Base-by-base conservation (phyloP, 2,329 filamentous ascomycete genomes). In the Alternaria sp. region DNA sequence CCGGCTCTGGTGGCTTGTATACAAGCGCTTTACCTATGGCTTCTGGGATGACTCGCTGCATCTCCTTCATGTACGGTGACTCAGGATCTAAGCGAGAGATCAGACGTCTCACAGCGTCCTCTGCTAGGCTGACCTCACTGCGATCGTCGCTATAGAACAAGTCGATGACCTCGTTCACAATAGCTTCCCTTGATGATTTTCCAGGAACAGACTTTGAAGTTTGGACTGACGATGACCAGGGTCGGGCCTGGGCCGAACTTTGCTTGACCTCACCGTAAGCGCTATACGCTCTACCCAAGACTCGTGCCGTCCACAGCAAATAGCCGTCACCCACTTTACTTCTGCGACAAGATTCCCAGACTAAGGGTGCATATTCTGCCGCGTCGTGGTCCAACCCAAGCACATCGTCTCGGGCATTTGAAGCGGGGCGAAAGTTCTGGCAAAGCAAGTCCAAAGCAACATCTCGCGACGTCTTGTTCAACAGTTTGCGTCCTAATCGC, bases 221-320 rank as follows among this genome's bases (percentile, higher is more conserved):
- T 6, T 62, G 52, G 9, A 36, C 43, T 38, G 66, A 64, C 16
- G 36, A 59, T 28, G 68, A 64, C 77, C 79, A 68, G 63, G 77
- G 65, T 58, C 62, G 66, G 36, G 68, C 65, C 22, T 65, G 65
- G 14, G 66, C 56, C 4, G 69, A 62, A 36, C 52, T 70, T 20
- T 66, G 68, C 36, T 88, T 86, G 6, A 92, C 85, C 56, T 87
- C 83, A 2, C 93, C 93, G 28, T 89, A 92, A 16, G 91, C 73
- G 43, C 73, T 71, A 54, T 76, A 98, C 0, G 92, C 90, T 74
- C 93, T 87, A 8, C 96, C 95, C 45, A 98, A 83, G 2, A 94
- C 90, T 64, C 90, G 87, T 3, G 92, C 94, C 45, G 92, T 91
- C 96, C 96, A 99, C 1, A 92, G 82, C 1, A 93, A 81, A 74